phyloP scores from a whole-genome alignment of 1,284 basidiomycete species.

The Leccinum pallidistipes region DNA sequence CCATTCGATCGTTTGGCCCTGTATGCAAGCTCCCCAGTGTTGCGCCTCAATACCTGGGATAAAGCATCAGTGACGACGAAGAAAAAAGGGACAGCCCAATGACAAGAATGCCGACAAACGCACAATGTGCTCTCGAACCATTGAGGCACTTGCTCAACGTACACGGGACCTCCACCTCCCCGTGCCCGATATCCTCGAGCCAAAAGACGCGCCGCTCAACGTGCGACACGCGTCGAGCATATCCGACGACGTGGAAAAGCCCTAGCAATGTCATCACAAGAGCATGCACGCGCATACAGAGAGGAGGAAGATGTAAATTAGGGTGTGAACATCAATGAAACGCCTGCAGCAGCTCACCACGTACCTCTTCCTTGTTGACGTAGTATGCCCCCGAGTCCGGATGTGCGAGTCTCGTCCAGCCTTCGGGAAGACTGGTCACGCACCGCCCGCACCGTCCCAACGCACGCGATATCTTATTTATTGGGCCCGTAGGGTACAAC shows the following conservation, averaged over 20 bases:
- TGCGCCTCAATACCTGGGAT: slow-evolving; percentile 29
- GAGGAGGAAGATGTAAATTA: neutral
- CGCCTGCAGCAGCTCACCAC: too few relatives aligned
- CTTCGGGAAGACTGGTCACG: slow-evolving; percentile 14
- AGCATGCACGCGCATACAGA: neutral
- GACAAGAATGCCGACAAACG: slow-evolving; percentile 15
- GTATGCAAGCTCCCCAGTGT: slow-evolving; percentile 26
- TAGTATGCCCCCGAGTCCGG: slow-evolving; percentile 33
- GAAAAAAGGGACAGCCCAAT: neutral
- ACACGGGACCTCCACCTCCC: slow-evolving; percentile 22
- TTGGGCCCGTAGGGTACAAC: neutral
- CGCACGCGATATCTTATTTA: neutral
- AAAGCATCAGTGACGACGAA: neutral
- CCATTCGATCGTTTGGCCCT: neutral
- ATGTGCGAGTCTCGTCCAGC: slow-evolving; percentile 29
- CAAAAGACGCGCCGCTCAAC: slow-evolving; percentile 31
- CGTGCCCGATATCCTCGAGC: slow-evolving; percentile 27
- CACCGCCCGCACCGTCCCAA: neutral
- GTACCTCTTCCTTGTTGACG: slow-evolving; percentile 26
- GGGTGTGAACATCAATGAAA: too few relatives aligned
- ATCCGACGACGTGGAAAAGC: slow-evolving; percentile 23
- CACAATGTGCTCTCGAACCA: slow-evolving; percentile 25
- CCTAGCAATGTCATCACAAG: slow-evolving; percentile 5
- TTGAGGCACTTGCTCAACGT: slow-evolving; percentile 21
- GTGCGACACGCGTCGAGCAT: slow-evolving; percentile 29